Evolutionary conservation across 78 protist species (phyloP).

Genomic region (Dictyostelium citrinum): DNA sequence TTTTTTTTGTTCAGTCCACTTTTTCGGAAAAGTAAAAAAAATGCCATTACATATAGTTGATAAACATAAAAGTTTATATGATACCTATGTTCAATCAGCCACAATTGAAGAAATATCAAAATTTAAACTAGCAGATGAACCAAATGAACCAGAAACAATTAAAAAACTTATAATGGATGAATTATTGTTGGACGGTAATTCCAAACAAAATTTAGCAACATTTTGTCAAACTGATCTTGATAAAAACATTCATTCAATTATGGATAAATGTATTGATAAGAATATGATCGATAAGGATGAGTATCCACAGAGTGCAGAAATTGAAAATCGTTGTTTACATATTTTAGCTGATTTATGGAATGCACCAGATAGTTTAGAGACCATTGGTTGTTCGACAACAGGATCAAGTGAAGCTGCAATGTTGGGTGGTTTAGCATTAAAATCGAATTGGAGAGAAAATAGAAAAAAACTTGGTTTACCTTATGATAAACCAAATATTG

Average conservation of each 20-base stretch:
- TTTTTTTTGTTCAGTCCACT: neutral
- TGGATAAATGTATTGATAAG: slow-evolving; percentile 25
- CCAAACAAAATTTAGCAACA: slow-evolving; percentile 23
- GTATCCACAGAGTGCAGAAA: slow-evolving; percentile 47
- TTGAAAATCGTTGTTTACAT: slow-evolving; percentile 33
- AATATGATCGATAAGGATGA: slow-evolving; percentile 44
- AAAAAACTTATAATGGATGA: slow-evolving; percentile 27
- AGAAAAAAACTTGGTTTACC: slow-evolving; percentile 29
- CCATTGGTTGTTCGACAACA: slow-evolving; percentile 34
- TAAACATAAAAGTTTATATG: neutral
- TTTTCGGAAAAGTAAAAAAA: neutral
- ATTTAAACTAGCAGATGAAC: slow-evolving; percentile 4
- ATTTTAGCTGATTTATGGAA: slow-evolving; percentile 38
- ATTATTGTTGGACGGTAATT: slow-evolving; percentile 20
- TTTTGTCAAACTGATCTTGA: slow-evolving; percentile 35
- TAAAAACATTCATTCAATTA: neutral
- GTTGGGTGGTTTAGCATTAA: slow-evolving; percentile 33
- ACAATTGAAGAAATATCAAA: neutral
- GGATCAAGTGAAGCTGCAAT: slow-evolving; percentile 57
- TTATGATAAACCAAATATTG: slow-evolving; percentile 35
- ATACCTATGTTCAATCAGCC: neutral
- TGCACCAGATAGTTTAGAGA: neutral
- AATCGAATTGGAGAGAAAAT: slow-evolving; percentile 31
- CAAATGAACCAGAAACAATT: neutral
- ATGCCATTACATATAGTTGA: neutral